Conservation (phyloP, 2,329 filamentous ascomycete genomes). For the Verticillium isaacii region DNA sequence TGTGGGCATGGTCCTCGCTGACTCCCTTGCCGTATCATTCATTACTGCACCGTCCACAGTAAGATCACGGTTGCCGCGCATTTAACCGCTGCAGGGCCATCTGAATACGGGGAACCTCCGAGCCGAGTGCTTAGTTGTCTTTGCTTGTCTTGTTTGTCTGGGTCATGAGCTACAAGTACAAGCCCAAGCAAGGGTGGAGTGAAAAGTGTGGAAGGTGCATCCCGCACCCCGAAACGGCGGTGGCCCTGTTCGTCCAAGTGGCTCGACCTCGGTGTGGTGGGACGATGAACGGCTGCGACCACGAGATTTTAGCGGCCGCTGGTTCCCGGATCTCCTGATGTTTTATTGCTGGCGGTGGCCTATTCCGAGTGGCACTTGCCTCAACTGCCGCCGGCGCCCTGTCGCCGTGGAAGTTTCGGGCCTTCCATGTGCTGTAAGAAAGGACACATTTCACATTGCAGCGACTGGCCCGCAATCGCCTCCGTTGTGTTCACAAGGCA, state of each 20-base stretch:
- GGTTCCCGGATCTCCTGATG: slow-evolving; percentile 14
- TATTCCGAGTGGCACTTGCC: background rate
- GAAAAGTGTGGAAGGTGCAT: background rate
- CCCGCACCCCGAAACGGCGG: background rate
- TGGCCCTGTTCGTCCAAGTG: background rate
- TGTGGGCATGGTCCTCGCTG: too few relatives aligned
- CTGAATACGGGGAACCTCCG: background rate
- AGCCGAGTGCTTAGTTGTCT: background rate
- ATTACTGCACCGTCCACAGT: too few relatives aligned
- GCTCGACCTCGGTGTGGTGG: background rate
- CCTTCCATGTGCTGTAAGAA: background rate
- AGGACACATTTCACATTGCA: background rate
- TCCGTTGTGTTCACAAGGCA: background rate
- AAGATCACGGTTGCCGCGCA: too few relatives aligned
- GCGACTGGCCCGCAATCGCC: background rate
- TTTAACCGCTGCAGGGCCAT: background rate
- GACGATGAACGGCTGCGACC: background rate
- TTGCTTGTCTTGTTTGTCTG: background rate
- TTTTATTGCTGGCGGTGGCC: slow-evolving; percentile 1
- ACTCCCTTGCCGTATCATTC: too few relatives aligned
- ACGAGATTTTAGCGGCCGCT: slow-evolving; percentile 7
- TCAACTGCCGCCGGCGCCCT: background rate
- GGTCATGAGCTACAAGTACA: too few relatives aligned
- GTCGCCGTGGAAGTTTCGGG: background rate
- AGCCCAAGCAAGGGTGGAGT: too few relatives aligned